These are phyloP conservation scores for Linum trigynum DNA, from an alignment of 345 rosid genomes.

Conservation along the genomic window DNA sequence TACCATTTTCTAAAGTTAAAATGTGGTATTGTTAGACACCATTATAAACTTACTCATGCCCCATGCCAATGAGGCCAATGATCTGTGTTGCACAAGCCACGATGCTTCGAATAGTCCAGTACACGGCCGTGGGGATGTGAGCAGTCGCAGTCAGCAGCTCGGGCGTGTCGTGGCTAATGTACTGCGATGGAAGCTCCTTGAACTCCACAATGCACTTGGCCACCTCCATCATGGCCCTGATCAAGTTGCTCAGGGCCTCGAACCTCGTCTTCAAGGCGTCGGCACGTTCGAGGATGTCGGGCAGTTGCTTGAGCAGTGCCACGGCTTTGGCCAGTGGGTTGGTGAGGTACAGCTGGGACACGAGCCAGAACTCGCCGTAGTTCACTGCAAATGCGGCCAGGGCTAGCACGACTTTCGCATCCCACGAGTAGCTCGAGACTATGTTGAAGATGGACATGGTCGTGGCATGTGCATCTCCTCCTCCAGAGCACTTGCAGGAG, in stretches of 20 bases:
- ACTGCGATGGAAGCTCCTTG: conserved; percentile 36
- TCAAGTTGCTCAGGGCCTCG: conserved; percentile 35
- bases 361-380: conserved; percentile 39
- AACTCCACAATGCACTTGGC: conserved; percentile 44
- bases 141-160: conserved; percentile 30
- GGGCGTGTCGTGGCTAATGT: conserved; percentile 29
- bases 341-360: conserved; percentile 20
- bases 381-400: conserved; percentile 40
- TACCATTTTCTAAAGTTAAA: not conserved
- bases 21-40: not conserved
- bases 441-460: conserved; percentile 31
- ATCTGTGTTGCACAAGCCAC: conserved; percentile 40
- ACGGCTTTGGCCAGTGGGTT: conserved; percentile 34
- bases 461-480: conserved; percentile 36
- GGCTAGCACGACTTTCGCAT: conserved; percentile 37
- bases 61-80: conserved; percentile 29
- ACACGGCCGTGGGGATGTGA: conserved; percentile 39
- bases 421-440: conserved; percentile 37
- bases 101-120: conserved; percentile 46
- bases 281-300: conserved; percentile 18
- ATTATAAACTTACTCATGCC: conserved; percentile 29
- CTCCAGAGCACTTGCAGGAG: conserved; percentile 42
- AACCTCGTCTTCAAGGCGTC: conserved; percentile 16
- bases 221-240: conserved; percentile 38
- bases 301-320: conserved; percentile 39